These are phyloP conservation scores for Colletotrichum sojae DNA, from an alignment of 2,329 filamentous ascomycete genomes.

Conservation along the genomic window DNA sequence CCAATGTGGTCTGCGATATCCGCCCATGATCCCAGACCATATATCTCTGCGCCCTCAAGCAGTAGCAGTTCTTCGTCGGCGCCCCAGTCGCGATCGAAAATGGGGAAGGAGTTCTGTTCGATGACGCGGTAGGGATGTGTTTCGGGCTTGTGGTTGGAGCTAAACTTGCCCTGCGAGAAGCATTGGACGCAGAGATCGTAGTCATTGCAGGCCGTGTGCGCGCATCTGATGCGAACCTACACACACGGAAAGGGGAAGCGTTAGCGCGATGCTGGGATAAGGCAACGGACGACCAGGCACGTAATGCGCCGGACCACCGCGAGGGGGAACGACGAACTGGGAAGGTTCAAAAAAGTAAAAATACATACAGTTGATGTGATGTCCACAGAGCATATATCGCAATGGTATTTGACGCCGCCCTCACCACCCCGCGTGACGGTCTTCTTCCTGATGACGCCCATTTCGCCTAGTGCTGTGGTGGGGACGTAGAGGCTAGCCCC, in stretches of 20 bases:
- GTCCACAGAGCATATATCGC: slow-evolving; percentile 95
- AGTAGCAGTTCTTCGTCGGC: slow-evolving; percentile 96
- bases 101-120: slow-evolving; percentile 98
- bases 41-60: slow-evolving; percentile 94
- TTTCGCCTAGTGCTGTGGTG: slow-evolving; percentile 55
- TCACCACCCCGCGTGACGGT: slow-evolving; percentile 88
- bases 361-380: slow-evolving; percentile 92
- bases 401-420: slow-evolving; percentile 94
- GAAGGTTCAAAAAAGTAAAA: slow-evolving; percentile 18
- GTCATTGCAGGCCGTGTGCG: slow-evolving; percentile 85
- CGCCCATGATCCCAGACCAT: slow-evolving; percentile 96
- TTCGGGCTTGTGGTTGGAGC: slow-evolving; percentile 87
- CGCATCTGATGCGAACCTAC: slow-evolving; percentile 95
- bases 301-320: slow-evolving; percentile 18
- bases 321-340: slow-evolving; percentile 12
- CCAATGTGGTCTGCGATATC: slow-evolving; percentile 99
- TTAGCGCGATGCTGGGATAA: slow-evolving; percentile 17
- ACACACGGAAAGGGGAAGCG: slow-evolving; percentile 52
- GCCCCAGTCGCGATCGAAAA: slow-evolving; percentile 95
- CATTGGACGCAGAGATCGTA: slow-evolving; percentile 98
- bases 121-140: slow-evolving; percentile 94
- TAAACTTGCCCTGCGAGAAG: slow-evolving; percentile 85
- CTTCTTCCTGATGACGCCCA: slow-evolving; percentile 98
- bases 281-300: background rate
- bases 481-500: slow-evolving; percentile 39